Conservation (phyloP, 371 early-diverging fungal species). For the Haplosporangium sp. region DNA sequence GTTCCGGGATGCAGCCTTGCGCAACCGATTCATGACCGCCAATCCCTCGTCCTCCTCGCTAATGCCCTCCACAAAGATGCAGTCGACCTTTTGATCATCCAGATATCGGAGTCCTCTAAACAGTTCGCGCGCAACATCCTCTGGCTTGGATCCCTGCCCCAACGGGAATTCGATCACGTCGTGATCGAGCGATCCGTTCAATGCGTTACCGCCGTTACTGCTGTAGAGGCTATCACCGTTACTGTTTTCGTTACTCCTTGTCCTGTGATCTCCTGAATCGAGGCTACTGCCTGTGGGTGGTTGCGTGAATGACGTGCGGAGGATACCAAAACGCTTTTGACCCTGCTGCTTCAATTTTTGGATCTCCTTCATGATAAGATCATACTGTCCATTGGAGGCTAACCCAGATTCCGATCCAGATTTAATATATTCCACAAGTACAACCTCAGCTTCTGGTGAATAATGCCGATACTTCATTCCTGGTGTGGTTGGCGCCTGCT, state of each 20-base stretch:
- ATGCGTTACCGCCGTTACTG: neutral
- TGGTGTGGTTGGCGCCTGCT: conserved; percentile 91
- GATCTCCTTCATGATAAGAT: conserved; percentile 35
- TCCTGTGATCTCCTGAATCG: too few species aligned
- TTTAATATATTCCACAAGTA: conserved; percentile 69
- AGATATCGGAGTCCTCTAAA: conserved; percentile 87
- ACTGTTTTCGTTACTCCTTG: neutral
- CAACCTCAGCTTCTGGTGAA: conserved; percentile 91
- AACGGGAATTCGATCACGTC: conserved; percentile 47
- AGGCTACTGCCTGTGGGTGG: neutral
- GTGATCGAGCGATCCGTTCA: conserved; percentile 1
- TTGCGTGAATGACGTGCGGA: conserved; percentile 36
- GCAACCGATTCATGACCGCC: conserved; percentile 98
- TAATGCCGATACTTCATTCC: conserved; percentile 99
- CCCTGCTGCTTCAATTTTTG: conserved; percentile 33
- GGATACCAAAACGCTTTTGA: conserved; percentile 45
- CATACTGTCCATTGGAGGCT: conserved; percentile 20
- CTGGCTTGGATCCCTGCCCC: conserved; percentile 63
- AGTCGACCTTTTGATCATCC: conserved; percentile 79
- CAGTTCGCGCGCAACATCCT: conserved; percentile 81
- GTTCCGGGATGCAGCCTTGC: conserved; percentile 87
- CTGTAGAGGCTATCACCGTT: neutral
- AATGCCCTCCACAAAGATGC: conserved; percentile 93
- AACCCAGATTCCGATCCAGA: conserved; percentile 4
- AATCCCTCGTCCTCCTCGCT: conserved; percentile 85